phyloP scores from a whole-genome alignment of 345 rosid species.

The Cochlearia excelsa region DNA sequence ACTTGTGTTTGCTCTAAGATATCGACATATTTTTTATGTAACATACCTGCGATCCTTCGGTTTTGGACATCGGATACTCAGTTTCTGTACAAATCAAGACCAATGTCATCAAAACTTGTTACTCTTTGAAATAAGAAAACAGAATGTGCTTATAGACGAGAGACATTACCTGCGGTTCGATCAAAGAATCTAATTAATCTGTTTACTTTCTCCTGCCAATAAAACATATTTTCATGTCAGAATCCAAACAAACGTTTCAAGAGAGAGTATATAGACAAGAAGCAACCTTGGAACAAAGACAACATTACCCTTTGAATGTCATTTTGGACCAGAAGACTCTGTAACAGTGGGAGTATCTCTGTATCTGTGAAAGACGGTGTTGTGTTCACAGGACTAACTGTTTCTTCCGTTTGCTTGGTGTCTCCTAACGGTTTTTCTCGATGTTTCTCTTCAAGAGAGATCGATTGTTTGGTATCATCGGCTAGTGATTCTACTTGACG shows the following conservation, averaged over 20 bases:
- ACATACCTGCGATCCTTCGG: constrained; percentile 25
- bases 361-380: constrained; percentile 37
- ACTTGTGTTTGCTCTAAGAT: too few relatives aligned
- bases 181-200: constrained; percentile 65
- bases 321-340: constrained; percentile 72
- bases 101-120: constrained; percentile 7
- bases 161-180: constrained; percentile 58
- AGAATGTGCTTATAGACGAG: constrained; percentile 27
- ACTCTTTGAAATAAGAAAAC: constrained; percentile 42
- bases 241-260: constrained; percentile 1
- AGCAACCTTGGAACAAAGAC: not conserved
- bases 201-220: constrained; percentile 73
- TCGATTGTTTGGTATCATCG: constrained; percentile 1
- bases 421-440: constrained; percentile 45
- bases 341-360: constrained; percentile 58
- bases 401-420: not conserved
- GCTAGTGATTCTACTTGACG: not conserved
- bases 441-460: not conserved
- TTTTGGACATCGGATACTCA: constrained; percentile 10
- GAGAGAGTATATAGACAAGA: not conserved
- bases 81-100: constrained; percentile 18
- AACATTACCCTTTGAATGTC: constrained; percentile 62
- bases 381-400: constrained; percentile 36
- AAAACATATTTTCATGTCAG: constrained; percentile 15
- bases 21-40: too few relatives aligned